Evolutionary conservation across 352 stramenopile genomes (phyloP).

Genomic region (Phytophthora pistaciae): DNA sequence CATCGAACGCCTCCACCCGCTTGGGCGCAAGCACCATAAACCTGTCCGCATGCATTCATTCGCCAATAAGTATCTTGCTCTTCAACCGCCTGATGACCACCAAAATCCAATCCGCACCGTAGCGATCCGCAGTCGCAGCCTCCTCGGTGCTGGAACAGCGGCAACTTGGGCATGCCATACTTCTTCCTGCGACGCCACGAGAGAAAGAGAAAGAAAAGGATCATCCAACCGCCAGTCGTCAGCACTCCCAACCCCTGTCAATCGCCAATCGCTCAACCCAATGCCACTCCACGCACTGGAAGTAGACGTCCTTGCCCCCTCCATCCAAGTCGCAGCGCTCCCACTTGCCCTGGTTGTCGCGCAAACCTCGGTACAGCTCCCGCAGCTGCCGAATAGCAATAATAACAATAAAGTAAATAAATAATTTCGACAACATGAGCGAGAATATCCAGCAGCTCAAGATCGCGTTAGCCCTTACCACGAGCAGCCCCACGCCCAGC

Average conservation of each 20-base stretch:
- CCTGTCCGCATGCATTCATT: constrained; percentile 30
- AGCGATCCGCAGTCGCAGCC: constrained; percentile 77
- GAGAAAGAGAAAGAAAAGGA: constrained; percentile 2
- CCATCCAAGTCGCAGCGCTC: constrained; percentile 58
- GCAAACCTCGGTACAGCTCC: constrained; percentile 64
- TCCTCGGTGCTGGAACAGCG: constrained; percentile 80
- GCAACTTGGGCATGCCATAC: constrained; percentile 74
- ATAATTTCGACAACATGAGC: constrained; percentile 1
- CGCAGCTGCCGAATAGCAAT: constrained; percentile 48
- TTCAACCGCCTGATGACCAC: background rate
- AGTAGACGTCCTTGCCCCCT: constrained; percentile 75
- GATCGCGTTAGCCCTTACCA: constrained; percentile 45
- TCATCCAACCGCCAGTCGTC: constrained; percentile 5
- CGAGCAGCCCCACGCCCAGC: constrained; percentile 73
- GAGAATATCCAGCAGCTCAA: background rate
- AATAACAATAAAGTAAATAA: constrained; percentile 6
- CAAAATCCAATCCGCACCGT: constrained; percentile 35
- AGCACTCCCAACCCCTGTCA: background rate
- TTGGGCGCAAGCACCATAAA: constrained; percentile 82
- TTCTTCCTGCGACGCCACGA: constrained; percentile 60
- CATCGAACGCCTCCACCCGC: constrained; percentile 82
- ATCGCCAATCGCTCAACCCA: background rate
- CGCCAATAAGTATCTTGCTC: constrained; percentile 15
- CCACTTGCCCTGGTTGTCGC: constrained; percentile 61
- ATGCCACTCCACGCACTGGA: constrained; percentile 52